A percentile compares a stretch with the other conserved stretches of the same genome.
Evolutionary conservation across 176 grass and related monocot genomes (phyloP).

Genomic region (Thinopyrum elongatum): DNA sequence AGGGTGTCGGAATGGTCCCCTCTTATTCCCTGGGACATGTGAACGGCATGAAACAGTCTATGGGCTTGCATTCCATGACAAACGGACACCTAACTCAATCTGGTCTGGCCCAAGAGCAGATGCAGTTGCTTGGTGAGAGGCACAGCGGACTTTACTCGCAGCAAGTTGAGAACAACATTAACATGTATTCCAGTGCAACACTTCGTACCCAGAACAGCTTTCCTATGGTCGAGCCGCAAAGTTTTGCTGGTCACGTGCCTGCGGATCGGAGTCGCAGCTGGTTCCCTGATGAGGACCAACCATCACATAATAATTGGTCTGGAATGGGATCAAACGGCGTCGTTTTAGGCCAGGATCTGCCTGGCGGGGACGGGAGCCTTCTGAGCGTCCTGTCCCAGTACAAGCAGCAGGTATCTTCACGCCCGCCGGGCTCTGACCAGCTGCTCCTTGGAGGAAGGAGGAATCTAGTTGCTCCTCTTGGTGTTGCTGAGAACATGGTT

Average conservation of each 20-base stretch:
- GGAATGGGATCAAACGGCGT: conserved; percentile 21
- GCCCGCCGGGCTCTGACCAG: background rate
- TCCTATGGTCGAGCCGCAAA: conserved; percentile 27
- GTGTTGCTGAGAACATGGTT: background rate
- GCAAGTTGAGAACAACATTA: conserved; percentile 28
- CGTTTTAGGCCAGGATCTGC: conserved; percentile 10
- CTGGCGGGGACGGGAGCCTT: conserved; percentile 39
- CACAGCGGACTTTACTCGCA: conserved; percentile 35
- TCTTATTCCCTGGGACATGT: conserved; percentile 29
- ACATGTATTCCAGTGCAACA: conserved; percentile 9
- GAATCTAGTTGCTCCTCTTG: conserved; percentile 13
- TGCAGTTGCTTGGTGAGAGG: conserved; percentile 40
- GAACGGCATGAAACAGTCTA: conserved; percentile 30
- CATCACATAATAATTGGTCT: conserved; percentile 40
- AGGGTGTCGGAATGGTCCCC: conserved; percentile 15
- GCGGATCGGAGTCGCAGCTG: conserved; percentile 29
- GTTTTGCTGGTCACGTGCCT: conserved; percentile 15
- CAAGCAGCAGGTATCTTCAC: conserved; percentile 32
- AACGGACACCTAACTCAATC: conserved; percentile 20
- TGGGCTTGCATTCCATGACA: conserved; percentile 30
- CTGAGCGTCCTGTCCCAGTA: conserved; percentile 42
- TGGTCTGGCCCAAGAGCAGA: conserved; percentile 22
- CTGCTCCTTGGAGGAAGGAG: conserved; percentile 27
- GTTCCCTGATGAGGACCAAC: conserved; percentile 25
- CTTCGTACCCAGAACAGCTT: conserved; percentile 18